Evolutionary conservation across 306 rosid species (phyloP).

Genomic region (Vigna mungo): DNA sequence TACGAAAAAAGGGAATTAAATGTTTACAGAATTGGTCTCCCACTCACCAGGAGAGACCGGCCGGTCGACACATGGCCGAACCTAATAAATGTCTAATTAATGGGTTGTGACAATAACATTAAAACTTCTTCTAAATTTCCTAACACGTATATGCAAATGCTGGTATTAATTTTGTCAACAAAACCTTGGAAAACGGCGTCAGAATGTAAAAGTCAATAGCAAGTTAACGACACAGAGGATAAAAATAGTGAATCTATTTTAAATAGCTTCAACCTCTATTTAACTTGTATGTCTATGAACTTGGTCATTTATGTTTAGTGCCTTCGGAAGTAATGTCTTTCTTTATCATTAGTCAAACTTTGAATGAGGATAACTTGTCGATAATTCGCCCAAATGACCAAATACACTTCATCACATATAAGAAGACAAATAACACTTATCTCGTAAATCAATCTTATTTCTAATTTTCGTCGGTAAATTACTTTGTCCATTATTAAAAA

Average conservation of each 20-base stretch:
- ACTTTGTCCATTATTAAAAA: too few species aligned
- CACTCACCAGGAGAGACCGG: too few species aligned
- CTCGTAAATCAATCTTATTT: too few species aligned
- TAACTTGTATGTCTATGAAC: neutral
- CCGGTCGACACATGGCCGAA: too few species aligned
- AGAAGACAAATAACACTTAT: too few species aligned
- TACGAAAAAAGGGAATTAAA: too few species aligned
- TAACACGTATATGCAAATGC: neutral
- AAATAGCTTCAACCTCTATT: neutral
- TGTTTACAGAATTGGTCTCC: too few species aligned
- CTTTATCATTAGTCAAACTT: neutral
- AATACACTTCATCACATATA: neutral
- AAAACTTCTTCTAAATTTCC: neutral
- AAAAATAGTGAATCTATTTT: constrained; percentile 10
- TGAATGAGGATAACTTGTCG: neutral
- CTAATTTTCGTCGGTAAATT: too few species aligned
- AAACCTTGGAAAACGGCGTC: neutral
- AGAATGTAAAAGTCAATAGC: neutral
- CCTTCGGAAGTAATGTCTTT: constrained; percentile 22
- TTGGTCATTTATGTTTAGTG: neutral
- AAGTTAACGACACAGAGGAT: neutral
- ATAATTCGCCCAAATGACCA: neutral
- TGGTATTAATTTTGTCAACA: neutral
- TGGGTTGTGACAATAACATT: too few species aligned
- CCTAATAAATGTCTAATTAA: too few species aligned